Conservation (phyloP, 345 rosid genomes). For the Aurinia saxatilis region DNA sequence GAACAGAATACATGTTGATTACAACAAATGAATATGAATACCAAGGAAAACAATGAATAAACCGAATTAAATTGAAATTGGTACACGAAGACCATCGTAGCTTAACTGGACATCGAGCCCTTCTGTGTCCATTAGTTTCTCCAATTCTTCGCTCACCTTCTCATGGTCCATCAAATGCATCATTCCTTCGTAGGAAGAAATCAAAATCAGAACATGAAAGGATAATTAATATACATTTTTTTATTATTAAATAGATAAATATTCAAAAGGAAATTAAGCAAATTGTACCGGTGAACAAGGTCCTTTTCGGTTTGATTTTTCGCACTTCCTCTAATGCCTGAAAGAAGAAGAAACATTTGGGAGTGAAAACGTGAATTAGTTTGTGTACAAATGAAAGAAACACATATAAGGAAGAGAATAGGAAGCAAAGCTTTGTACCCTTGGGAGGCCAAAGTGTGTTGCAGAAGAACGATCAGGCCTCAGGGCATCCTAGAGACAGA, state of each 20-base stretch:
- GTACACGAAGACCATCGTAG: constrained; percentile 77
- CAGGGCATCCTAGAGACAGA: constrained; percentile 62
- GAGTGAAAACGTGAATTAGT: not conserved
- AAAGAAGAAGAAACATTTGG: not conserved
- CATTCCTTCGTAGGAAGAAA: constrained; percentile 46
- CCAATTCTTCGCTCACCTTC: constrained; percentile 47
- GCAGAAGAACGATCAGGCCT: constrained; percentile 86
- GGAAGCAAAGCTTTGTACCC: constrained; percentile 39
- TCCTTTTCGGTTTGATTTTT: constrained; percentile 72
- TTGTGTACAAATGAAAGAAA: not conserved
- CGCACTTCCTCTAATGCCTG: constrained; percentile 87
- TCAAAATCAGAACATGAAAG: constrained; percentile 3
- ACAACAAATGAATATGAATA: not conserved
- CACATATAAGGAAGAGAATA: not conserved
- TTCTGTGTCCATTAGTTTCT: constrained; percentile 52
- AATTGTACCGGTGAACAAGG: constrained; percentile 73
- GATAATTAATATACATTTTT: not conserved
- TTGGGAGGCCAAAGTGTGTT: constrained; percentile 90
- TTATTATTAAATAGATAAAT: no score
- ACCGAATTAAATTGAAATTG: constrained; percentile 41
- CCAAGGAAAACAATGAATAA: not conserved
- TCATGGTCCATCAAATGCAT: constrained; percentile 98
- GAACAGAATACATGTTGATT: not conserved
- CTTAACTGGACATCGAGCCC: constrained; percentile 73
- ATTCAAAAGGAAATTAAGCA: not conserved